These are phyloP conservation scores for Starmerella etchellsii DNA, from an alignment of 805 yeast genomes.

Conservation along the genomic window DNA sequence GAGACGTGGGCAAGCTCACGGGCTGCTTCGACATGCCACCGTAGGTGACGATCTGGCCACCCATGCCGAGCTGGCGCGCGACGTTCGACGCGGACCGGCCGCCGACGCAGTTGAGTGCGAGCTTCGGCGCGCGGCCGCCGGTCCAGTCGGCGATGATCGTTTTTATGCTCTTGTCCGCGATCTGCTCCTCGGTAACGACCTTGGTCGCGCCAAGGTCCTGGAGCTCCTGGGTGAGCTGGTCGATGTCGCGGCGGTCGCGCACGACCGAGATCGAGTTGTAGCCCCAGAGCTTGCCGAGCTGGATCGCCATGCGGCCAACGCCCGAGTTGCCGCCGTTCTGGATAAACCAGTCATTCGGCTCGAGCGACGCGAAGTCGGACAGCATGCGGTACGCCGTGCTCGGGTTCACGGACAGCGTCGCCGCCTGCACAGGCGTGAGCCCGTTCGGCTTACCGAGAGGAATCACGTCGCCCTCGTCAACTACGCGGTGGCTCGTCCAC, in stretches of 20 bases:
- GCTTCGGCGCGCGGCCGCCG: slow-evolving; percentile 39
- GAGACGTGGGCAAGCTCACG: slow-evolving; percentile 75
- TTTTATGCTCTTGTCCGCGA: slow-evolving; percentile 53
- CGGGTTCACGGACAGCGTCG: slow-evolving; percentile 87
- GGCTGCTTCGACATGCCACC: slow-evolving; percentile 98
- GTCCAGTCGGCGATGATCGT: slow-evolving; percentile 38
- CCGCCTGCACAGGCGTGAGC: slow-evolving; percentile 39
- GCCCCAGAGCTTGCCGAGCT: slow-evolving; percentile 67
- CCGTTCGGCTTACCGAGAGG: slow-evolving; percentile 40
- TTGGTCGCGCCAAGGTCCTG: slow-evolving; percentile 64
- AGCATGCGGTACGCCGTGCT: slow-evolving; percentile 84
- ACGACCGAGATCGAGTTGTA: slow-evolving; percentile 76
- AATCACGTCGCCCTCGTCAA: slow-evolving; percentile 40
- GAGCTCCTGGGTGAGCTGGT: slow-evolving; percentile 45
- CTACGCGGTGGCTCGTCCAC: slow-evolving; percentile 73
- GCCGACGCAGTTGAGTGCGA: slow-evolving; percentile 88
- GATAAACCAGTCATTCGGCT: slow-evolving; percentile 72
- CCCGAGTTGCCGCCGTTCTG: slow-evolving; percentile 96
- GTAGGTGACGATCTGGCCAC: slow-evolving; percentile 75
- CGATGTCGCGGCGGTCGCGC: slow-evolving; percentile 70
- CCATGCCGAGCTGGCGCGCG: slow-evolving; percentile 63
- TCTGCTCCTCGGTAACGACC: slow-evolving; percentile 82
- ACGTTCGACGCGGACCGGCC: slow-evolving; percentile 73
- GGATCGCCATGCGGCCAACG: slow-evolving; percentile 85
- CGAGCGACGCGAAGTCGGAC: slow-evolving; percentile 47